A percentile compares a stretch with the other conserved stretches of the same genome.
These are phyloP conservation scores for Naumovozyma baii DNA, from an alignment of 805 yeast species.

Conservation along the genomic window DNA sequence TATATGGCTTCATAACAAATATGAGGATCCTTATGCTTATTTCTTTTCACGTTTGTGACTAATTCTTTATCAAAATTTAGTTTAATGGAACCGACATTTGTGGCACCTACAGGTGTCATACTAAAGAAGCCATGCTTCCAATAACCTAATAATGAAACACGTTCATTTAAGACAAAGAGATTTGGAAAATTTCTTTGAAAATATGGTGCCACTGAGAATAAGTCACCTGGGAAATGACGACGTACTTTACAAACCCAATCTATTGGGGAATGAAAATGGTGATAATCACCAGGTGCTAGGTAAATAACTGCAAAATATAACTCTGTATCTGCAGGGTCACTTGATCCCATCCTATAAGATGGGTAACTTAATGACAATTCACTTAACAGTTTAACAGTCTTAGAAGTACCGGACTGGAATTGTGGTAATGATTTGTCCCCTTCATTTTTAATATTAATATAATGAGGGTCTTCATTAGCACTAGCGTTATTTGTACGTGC, in stretches of 20 bases:
- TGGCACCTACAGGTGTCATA: slow-evolving; percentile 99
- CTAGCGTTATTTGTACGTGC: slow-evolving; percentile 4
- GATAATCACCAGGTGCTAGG: slow-evolving; percentile 97
- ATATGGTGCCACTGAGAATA: slow-evolving; percentile 92
- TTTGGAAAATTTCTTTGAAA: slow-evolving; percentile 83
- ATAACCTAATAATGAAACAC: slow-evolving; percentile 89
- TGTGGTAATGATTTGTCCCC: slow-evolving; percentile 53
- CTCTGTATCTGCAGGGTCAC: slow-evolving; percentile 39
- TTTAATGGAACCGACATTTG: slow-evolving; percentile 92
- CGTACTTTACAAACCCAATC: slow-evolving; percentile 92
- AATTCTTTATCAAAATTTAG: slow-evolving; percentile 86
- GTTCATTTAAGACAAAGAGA: slow-evolving; percentile 82
- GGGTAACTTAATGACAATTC: slow-evolving; percentile 22
- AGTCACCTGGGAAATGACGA: slow-evolving; percentile 92
- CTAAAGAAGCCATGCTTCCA: slow-evolving; percentile 97
- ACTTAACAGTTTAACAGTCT: slow-evolving; percentile 33
- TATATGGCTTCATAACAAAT: slow-evolving; percentile 94
- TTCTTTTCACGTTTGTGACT: slow-evolving; percentile 62
- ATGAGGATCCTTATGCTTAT: slow-evolving; percentile 45
- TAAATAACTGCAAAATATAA: slow-evolving; percentile 85
- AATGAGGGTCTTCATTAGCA: slow-evolving; percentile 2
- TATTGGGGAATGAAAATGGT: slow-evolving; percentile 90
- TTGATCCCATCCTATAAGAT: slow-evolving; percentile 7
- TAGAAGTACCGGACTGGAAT: slow-evolving; percentile 23
- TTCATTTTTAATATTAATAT: slow-evolving; percentile 44